These are phyloP conservation scores for Scytalidium sp. DNA, from an alignment of 2,329 filamentous ascomycete genomes.

Conservation along the genomic window DNA sequence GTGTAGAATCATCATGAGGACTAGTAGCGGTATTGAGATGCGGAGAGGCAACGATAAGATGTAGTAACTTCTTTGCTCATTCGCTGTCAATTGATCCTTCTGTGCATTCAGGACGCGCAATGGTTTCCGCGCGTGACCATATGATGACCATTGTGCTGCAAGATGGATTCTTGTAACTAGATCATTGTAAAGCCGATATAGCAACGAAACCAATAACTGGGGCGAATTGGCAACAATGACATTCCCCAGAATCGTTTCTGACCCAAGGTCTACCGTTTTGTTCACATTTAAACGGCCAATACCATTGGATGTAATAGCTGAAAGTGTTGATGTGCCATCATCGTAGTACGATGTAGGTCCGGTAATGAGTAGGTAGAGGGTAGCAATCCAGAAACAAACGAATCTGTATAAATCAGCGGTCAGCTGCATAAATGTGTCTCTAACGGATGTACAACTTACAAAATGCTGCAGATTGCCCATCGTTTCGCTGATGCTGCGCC, in stretches of 20 bases:
- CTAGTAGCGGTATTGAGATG: background rate
- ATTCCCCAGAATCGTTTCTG: too few relatives aligned
- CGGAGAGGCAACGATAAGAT: background rate
- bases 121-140: constrained; percentile 27
- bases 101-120: constrained; percentile 35
- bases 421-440: background rate
- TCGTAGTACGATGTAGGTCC: too few relatives aligned
- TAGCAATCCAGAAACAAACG: too few relatives aligned
- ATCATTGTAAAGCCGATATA: constrained; percentile 31
- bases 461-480: constrained; percentile 9
- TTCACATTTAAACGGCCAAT: too few relatives aligned
- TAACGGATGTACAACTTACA: constrained; percentile 6
- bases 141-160: constrained; percentile 15
- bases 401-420: background rate
- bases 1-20: background rate
- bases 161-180: constrained; percentile 21
- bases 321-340: too few relatives aligned
- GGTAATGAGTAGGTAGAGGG: too few relatives aligned
- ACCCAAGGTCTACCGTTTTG: too few relatives aligned
- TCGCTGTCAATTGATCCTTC: too few relatives aligned
- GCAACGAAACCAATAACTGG: constrained; percentile 28
- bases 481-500: constrained; percentile 7
- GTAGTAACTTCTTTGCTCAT: constrained; percentile 1
- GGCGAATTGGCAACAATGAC: constrained; percentile 28
- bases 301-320: too few relatives aligned